Percentiles rank a stretch among this genome's conserved stretches.
Conservation (phyloP, 352 stramenopile genomes). For the Pilasporangium apinafurcum region DNA sequence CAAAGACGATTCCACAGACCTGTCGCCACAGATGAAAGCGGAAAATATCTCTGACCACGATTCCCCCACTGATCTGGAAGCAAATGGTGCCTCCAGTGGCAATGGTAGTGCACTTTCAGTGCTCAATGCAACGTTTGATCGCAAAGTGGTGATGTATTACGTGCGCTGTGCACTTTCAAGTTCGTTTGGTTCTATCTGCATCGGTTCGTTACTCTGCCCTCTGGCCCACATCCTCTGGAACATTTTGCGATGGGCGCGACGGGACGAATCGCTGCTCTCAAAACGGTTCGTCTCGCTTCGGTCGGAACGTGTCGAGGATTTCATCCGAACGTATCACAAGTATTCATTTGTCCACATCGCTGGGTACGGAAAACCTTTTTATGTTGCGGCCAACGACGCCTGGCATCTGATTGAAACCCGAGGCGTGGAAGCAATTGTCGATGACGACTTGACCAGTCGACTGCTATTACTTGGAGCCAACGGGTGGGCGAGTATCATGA, state of each 20-base stretch:
- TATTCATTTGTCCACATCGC: slow-evolving; percentile 82
- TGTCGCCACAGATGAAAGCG: slow-evolving; percentile 25
- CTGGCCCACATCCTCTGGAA: slow-evolving; percentile 76
- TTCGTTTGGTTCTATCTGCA: slow-evolving; percentile 80
- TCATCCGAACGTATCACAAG: slow-evolving; percentile 85
- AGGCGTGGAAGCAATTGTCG: slow-evolving; percentile 79
- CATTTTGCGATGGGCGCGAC: slow-evolving; percentile 61
- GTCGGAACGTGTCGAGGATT: slow-evolving; percentile 57
- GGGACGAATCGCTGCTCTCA: slow-evolving; percentile 63
- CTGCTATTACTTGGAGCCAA: slow-evolving; percentile 69
- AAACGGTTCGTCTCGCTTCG: slow-evolving; percentile 50
- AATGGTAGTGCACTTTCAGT: slow-evolving; percentile 4
- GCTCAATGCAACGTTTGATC: slow-evolving; percentile 16
- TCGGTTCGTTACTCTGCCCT: slow-evolving; percentile 74
- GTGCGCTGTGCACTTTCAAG: slow-evolving; percentile 50
- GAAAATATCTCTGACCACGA: slow-evolving; percentile 38
- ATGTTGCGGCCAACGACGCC: slow-evolving; percentile 65
- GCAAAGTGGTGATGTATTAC: slow-evolving; percentile 68
- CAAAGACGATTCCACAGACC: slow-evolving; percentile 56
- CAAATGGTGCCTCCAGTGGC: slow-evolving; percentile 2
- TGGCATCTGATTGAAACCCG: slow-evolving; percentile 76
- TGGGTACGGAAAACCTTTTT: slow-evolving; percentile 76
- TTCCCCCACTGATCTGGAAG: slow-evolving; percentile 8
- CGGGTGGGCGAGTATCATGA: slow-evolving; percentile 77
- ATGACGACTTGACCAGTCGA: slow-evolving; percentile 79